Conservation (phyloP, 75 land plant genomes). For the Ceratopteris richardii region DNA sequence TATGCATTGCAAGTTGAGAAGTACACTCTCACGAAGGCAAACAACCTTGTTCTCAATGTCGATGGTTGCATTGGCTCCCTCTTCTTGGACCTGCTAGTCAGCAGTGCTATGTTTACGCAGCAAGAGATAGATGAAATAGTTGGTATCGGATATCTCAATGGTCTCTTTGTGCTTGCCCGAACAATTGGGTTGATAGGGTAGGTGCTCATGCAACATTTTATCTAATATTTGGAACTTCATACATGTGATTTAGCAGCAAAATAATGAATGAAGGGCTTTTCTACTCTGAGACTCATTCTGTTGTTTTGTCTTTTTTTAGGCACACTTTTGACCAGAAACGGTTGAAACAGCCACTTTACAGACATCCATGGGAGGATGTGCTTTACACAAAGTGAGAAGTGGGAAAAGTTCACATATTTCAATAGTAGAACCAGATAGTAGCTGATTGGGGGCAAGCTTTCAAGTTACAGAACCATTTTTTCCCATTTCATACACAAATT, state of each 20-base stretch:
- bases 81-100: constrained; percentile 84
- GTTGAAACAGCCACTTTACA: constrained; percentile 94
- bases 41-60: constrained; percentile 88
- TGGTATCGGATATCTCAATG: constrained; percentile 92
- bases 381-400: constrained; percentile 68
- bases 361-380: constrained; percentile 99
- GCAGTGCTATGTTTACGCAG: constrained; percentile 91
- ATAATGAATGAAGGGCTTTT: too few relatives aligned
- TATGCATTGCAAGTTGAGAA: constrained; percentile 94
- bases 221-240: background rate
- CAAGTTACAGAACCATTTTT: too few relatives aligned
- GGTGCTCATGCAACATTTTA: constrained; percentile 12
- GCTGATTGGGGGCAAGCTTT: too few relatives aligned
- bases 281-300: background rate
- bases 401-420: too few relatives aligned
- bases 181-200: constrained; percentile 98
- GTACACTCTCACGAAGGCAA: constrained; percentile 88
- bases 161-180: constrained; percentile 95
- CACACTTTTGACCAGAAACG: constrained; percentile 98
- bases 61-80: constrained; percentile 98
- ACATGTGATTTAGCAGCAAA: background rate
- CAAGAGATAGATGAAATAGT: constrained; percentile 94
- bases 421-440: too few relatives aligned
- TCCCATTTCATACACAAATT: too few relatives aligned
- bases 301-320: constrained; percentile 32